Evolutionary conservation across 352 stramenopile genomes (phyloP).

Genomic region (Pythium sukuiense): DNA sequence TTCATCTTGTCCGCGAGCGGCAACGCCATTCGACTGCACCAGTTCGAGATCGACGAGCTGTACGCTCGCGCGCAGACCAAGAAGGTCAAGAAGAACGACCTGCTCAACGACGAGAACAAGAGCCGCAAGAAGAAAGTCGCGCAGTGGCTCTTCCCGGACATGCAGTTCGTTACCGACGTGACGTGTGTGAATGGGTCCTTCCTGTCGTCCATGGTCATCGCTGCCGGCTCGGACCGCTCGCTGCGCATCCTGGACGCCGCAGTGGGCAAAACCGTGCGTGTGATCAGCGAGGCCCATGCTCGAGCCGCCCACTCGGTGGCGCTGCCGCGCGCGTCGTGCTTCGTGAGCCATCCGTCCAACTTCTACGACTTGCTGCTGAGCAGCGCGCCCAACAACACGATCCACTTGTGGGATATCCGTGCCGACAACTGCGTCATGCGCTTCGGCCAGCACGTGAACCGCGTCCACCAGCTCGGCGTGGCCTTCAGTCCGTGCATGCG

Average conservation of each 20-base stretch:
- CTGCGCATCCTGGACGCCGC: slow-evolving; percentile 76
- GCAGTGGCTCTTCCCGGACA: slow-evolving; percentile 56
- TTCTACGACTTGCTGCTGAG: slow-evolving; percentile 87
- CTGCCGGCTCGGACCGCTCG: slow-evolving; percentile 72
- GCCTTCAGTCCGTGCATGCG: slow-evolving; percentile 90
- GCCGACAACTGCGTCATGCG: slow-evolving; percentile 84
- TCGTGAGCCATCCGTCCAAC: slow-evolving; percentile 65
- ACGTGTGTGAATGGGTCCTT: slow-evolving; percentile 81
- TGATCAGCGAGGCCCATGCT: slow-evolving; percentile 64
- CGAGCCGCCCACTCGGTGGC: slow-evolving; percentile 65
- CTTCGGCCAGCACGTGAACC: slow-evolving; percentile 84
- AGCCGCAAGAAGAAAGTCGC: slow-evolving; percentile 68
- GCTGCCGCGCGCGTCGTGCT: slow-evolving; percentile 67
- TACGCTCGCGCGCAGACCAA: slow-evolving; percentile 45
- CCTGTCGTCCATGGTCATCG: slow-evolving; percentile 74
- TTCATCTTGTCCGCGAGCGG: slow-evolving; percentile 75
- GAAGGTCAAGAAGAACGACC: slow-evolving; percentile 40
- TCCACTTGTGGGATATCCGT: slow-evolving; percentile 86
- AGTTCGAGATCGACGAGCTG: slow-evolving; percentile 72
- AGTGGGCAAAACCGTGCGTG: slow-evolving; percentile 46
- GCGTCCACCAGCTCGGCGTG: slow-evolving; percentile 66
- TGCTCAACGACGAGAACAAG: slow-evolving; percentile 50
- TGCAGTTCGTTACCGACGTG: slow-evolving; percentile 70
- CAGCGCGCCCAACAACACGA: slow-evolving; percentile 63
- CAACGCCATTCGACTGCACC: slow-evolving; percentile 63